Evolutionary conservation across 2,329 filamentous ascomycete species (phyloP), one percentile per base, ranked within the genome.

Genomic region (Rutstroemia sp.): DNA sequence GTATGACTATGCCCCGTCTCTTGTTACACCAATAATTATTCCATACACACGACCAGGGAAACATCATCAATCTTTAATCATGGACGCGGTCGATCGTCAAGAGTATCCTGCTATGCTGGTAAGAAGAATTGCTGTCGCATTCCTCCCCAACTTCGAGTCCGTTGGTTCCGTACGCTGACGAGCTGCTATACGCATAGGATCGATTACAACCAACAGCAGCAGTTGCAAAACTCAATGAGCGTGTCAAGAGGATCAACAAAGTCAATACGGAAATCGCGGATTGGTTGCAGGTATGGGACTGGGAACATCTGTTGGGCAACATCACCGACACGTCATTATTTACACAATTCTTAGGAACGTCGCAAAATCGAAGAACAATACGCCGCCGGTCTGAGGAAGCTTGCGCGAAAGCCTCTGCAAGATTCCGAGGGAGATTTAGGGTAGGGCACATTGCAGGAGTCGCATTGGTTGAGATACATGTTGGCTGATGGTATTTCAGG

Each of bases 91-190:
- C 69, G 86, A 88, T 71, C 84, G 91, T 74, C 80, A 88, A 73
- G 92, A 96, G 74, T 97, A 97, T 78, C 91, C 92, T 72, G 86
- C 85, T 66, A 86, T 97, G 82, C 86, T 96, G 86, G 92, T 96
- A 79, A 79, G 87, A 74, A 59, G 57, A n/a, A 10, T 14, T 38
- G 12, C 50, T 58, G 60, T 63, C 59, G 62, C 60, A 62, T 58
- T 54, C 36, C 40, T 48, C 50, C 57, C 14, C 54, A 21, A 51
- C 52, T 55, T 51, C 50, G 46, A 48, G 38, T 47, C 64, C 68
- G 67, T 64, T 48, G 55, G 27, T 30, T 42, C 44, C n/a, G 21
- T 44, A 25, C 38, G n/a, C 36, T 40, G 10, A 39, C 10, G 19
- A 14, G 25, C n/a, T n/a, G 54, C 27, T 53, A 58, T 60, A 48